Evolutionary conservation across 352 stramenopile genomes (phyloP).

Genomic region (Phytophthora syringae): DNA sequence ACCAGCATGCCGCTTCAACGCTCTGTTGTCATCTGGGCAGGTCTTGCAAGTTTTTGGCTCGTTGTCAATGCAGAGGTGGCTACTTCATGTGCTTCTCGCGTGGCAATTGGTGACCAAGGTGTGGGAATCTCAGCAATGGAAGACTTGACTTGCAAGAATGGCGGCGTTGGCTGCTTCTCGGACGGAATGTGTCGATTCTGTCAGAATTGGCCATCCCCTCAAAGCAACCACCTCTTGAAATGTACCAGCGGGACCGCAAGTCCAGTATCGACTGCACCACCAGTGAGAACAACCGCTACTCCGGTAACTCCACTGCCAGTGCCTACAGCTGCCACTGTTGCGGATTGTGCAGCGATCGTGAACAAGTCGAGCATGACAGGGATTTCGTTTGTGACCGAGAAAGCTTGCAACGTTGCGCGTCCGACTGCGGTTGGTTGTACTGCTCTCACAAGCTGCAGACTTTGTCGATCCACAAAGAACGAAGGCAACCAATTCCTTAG

Average conservation of each 20-base stretch:
- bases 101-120: slow-evolving; percentile 25
- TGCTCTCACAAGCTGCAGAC: slow-evolving; percentile 41
- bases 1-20: slow-evolving; percentile 4
- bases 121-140: slow-evolving; percentile 38
- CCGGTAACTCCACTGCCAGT: slow-evolving; percentile 4
- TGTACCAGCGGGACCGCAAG: slow-evolving; percentile 6
- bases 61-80: neutral
- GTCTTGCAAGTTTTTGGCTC: slow-evolving; percentile 8
- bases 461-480: slow-evolving; percentile 60
- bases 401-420: slow-evolving; percentile 27
- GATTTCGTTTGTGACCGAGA: slow-evolving; percentile 47
- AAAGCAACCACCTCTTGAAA: slow-evolving; percentile 26
- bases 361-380: slow-evolving; percentile 21
- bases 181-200: slow-evolving; percentile 41
- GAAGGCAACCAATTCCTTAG: slow-evolving; percentile 52
- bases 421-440: slow-evolving; percentile 39
- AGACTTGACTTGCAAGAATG: slow-evolving; percentile 28
- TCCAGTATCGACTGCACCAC: neutral
- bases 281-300: neutral
- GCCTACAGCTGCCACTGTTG: neutral
- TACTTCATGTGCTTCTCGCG: slow-evolving; percentile 14
- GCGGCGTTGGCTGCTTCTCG: slow-evolving; percentile 39
- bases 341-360: slow-evolving; percentile 26
- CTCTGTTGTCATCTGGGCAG: slow-evolving; percentile 1
- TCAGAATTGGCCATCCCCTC: slow-evolving; percentile 23